Conservation (phyloP, 495 filamentous ascomycete species). For the Penicillium verhagenii region DNA sequence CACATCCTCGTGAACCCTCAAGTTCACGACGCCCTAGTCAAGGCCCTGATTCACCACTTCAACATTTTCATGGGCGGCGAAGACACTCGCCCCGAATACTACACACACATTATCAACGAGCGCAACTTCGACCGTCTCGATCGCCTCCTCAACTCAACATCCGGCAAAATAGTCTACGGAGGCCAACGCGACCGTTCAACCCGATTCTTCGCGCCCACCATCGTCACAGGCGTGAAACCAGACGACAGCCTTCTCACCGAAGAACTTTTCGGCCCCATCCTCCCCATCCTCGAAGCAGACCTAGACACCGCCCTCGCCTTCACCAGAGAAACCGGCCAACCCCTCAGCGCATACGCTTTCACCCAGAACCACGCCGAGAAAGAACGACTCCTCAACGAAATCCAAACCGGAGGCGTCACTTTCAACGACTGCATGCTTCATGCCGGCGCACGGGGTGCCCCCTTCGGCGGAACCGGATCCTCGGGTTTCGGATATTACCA, state of each 20-base stretch:
- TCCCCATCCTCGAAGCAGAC: constrained; percentile 66
- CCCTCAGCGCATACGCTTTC: constrained; percentile 71
- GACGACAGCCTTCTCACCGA: constrained; percentile 70
- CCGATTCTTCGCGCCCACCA: constrained; percentile 74
- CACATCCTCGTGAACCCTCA: constrained; percentile 75
- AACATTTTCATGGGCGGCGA: constrained; percentile 65
- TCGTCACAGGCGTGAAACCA: constrained; percentile 64
- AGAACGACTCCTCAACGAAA: constrained; percentile 55
- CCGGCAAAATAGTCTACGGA: constrained; percentile 73
- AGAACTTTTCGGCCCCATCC: constrained; percentile 84
- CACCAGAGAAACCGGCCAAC: constrained; percentile 62
- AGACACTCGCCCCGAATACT: constrained; percentile 61
- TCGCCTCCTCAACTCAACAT: constrained; percentile 66
- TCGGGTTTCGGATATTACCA: constrained; percentile 75
- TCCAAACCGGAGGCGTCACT: constrained; percentile 68
- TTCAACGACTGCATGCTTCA: constrained; percentile 79
- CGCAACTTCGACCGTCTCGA: constrained; percentile 76
- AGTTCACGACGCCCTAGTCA: constrained; percentile 63
- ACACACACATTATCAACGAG: constrained; percentile 70
- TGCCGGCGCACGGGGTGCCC: constrained; percentile 55
- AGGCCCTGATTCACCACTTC: constrained; percentile 59
- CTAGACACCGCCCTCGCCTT: constrained; percentile 71
- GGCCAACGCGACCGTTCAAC: constrained; percentile 65
- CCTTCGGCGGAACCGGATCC: constrained; percentile 82
- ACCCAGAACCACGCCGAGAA: constrained; percentile 64